phyloP scores from a whole-genome alignment of 148 eudicot genomes.

The Vaccinium vitisidaea region DNA sequence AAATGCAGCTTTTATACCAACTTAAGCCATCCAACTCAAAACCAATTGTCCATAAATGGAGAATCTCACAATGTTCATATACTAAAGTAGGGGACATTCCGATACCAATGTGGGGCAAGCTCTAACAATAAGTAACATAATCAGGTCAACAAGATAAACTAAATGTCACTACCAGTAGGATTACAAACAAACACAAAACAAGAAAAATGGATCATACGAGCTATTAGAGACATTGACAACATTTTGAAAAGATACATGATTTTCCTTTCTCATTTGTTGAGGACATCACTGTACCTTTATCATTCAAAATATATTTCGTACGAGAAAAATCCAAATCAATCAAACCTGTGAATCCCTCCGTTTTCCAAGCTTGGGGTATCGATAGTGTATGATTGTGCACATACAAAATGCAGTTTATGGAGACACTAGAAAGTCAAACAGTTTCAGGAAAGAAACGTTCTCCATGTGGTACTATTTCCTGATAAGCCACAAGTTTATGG shows the following conservation, averaged over 20 bases:
- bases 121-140: background rate
- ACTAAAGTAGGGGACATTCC: background rate
- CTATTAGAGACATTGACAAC: background rate
- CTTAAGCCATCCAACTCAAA: background rate
- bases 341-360: background rate
- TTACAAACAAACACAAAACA: background rate
- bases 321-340: background rate
- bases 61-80: background rate
- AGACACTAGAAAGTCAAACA: background rate
- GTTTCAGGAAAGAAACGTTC: background rate
- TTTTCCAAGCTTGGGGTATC: background rate
- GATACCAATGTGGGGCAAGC: background rate
- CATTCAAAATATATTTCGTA: background rate
- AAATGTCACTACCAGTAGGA: background rate
- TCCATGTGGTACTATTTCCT: slow-evolving; percentile 6
- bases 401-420: background rate
- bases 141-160: background rate
- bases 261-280: background rate
- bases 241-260: background rate
- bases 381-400: background rate
- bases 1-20: background rate
- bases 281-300: background rate
- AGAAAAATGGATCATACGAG: background rate
- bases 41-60: background rate
- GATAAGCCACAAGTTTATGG: background rate